Percentiles rank a stretch among this genome's conserved stretches.
Evolutionary conservation across 257 asterid genomes (phyloP).

Genomic region (Salvia rosmarinus): DNA sequence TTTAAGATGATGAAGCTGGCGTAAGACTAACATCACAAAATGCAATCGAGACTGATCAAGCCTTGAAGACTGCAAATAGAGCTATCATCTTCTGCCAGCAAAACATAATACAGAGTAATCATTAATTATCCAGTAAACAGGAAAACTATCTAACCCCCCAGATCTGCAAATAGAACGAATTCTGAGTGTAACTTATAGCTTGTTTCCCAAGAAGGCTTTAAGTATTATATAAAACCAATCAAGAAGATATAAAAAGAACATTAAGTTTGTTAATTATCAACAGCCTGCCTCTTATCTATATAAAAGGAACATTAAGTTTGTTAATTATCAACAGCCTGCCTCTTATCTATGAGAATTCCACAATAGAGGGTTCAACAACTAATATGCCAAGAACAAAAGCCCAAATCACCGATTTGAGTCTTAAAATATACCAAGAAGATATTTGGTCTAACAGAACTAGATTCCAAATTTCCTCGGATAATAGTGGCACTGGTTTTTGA

Average conservation of each 20-base stretch:
- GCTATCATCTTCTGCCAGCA: not conserved
- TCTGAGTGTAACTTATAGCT: not conserved
- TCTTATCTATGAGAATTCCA: not conserved
- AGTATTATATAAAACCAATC: not conserved
- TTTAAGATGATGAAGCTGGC: conserved; percentile 4
- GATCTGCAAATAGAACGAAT: not conserved
- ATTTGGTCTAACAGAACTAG: conserved; percentile 4
- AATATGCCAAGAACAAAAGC: not conserved
- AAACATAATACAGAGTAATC: not conserved
- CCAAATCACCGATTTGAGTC: not conserved
- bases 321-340: not conserved
- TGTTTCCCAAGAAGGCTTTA: not conserved
- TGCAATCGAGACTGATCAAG: not conserved
- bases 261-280: not conserved
- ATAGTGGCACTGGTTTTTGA: not conserved
- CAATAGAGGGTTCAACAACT: conserved; percentile 4
- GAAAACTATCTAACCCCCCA: not conserved
- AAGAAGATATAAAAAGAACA: too few relatives aligned
- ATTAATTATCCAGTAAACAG: not conserved
- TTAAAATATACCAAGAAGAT: not conserved
- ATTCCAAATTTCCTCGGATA: not conserved
- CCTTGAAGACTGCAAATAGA: not conserved
- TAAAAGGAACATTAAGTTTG: too few relatives aligned
- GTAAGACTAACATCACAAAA: conserved; percentile 20
- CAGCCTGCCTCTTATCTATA: not conserved